phyloP scores from a whole-genome alignment of 352 stramenopile genomes.

The Phytophthora vignae region DNA sequence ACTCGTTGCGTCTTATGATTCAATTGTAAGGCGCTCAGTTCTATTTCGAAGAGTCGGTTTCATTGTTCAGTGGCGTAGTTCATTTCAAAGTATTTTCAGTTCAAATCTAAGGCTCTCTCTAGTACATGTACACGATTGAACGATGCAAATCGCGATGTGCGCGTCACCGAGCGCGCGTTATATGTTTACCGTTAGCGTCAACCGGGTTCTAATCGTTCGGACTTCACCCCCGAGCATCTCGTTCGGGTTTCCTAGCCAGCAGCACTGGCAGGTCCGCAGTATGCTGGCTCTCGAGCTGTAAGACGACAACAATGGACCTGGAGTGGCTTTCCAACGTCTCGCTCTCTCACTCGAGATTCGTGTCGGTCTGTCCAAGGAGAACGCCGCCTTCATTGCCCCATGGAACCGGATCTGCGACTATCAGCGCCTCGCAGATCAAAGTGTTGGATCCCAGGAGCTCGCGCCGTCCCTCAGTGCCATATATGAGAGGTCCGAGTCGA shows the following conservation, averaged over 20 bases:
- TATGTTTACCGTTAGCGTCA: neutral
- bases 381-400: neutral
- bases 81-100: too few species aligned
- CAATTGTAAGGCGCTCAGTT: too few species aligned
- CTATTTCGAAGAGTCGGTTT: too few species aligned
- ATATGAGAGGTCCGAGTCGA: too few species aligned
- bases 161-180: neutral
- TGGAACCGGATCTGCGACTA: neutral
- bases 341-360: too few species aligned
- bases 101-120: too few species aligned
- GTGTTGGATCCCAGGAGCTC: too few species aligned
- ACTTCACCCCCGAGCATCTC: neutral
- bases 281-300: neutral
- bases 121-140: neutral
- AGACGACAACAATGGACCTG: neutral
- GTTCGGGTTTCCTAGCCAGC: neutral
- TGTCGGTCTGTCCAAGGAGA: neutral
- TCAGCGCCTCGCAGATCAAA: too few species aligned
- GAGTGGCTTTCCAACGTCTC: neutral
- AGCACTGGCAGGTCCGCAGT: neutral
- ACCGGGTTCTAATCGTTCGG: neutral
- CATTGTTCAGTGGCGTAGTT: too few species aligned
- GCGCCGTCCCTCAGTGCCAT: too few species aligned
- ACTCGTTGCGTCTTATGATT: too few species aligned
- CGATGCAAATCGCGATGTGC: neutral